These are phyloP conservation scores for Cyclotella cryptica DNA, from an alignment of 108 stramenopile species.

Conservation along the genomic window DNA sequence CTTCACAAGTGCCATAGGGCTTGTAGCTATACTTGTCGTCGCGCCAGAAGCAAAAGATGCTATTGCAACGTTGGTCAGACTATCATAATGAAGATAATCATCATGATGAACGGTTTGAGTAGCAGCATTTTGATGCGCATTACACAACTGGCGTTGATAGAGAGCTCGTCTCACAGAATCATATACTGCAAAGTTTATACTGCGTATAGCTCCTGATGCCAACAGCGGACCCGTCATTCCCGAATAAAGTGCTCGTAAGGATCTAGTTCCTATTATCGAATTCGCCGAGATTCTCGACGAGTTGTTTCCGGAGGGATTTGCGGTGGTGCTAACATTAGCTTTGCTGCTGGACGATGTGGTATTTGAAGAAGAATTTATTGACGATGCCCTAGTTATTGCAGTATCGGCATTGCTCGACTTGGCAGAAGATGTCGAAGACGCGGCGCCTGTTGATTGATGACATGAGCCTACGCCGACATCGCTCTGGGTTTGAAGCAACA, in stretches of 20 bases:
- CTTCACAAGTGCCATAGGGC: slow-evolving; percentile 71
- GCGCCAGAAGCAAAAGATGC: slow-evolving; percentile 66
- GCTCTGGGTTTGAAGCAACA: slow-evolving; percentile 77
- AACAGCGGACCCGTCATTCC: slow-evolving; percentile 71
- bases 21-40: slow-evolving; percentile 52
- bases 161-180: slow-evolving; percentile 69
- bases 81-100: slow-evolving; percentile 68
- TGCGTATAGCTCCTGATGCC: slow-evolving; percentile 72
- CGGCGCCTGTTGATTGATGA: background rate
- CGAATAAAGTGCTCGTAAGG: slow-evolving; percentile 64
- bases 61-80: slow-evolving; percentile 60
- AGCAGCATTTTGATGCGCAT: slow-evolving; percentile 14
- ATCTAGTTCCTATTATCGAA: slow-evolving; percentile 43
- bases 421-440: background rate
- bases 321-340: slow-evolving; percentile 10
- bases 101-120: background rate
- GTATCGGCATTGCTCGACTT: slow-evolving; percentile 12
- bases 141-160: slow-evolving; percentile 45
- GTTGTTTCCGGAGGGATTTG: background rate
- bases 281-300: background rate
- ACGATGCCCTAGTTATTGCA: slow-evolving; percentile 20
- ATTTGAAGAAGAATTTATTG: background rate
- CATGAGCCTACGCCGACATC: slow-evolving; percentile 11
- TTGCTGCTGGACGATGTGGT: background rate
- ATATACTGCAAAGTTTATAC: slow-evolving; percentile 78